Evolutionary conservation across 148 eudicot species (phyloP).

Genomic region (Rhododendron griersonianum): DNA sequence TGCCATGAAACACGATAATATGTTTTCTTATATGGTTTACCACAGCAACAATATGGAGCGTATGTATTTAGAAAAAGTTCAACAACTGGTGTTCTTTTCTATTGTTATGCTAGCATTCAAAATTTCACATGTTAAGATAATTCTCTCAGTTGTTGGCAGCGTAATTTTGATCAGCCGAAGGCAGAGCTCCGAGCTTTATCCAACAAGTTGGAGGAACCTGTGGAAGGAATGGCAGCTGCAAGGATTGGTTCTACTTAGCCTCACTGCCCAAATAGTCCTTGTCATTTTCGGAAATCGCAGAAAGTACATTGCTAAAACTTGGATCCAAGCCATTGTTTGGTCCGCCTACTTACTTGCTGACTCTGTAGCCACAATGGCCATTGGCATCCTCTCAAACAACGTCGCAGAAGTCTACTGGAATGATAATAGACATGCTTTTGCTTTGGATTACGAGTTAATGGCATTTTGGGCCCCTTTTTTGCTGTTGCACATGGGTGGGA

Average conservation of each 20-base stretch:
- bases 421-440: too few species aligned
- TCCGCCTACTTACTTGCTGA: too few species aligned
- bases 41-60: too few species aligned
- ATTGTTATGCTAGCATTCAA: too few species aligned
- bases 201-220: background rate
- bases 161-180: background rate
- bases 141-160: background rate
- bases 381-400: background rate
- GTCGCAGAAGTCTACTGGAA: background rate
- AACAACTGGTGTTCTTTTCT: too few species aligned
- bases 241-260: slow-evolving; percentile 3
- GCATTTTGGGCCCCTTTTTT: background rate
- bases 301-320: too few species aligned
- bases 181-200: background rate
- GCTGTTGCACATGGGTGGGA: slow-evolving; percentile 2
- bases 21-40: too few species aligned
- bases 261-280: background rate
- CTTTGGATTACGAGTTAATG: background rate
- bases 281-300: background rate
- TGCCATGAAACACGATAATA: too few species aligned
- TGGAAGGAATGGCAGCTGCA: slow-evolving; percentile 8
- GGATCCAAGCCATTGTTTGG: too few species aligned
- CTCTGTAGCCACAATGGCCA: background rate
- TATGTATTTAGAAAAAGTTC: too few species aligned
- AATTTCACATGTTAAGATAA: too few species aligned